Conservation (phyloP, 495 filamentous ascomycete genomes). For the Aspergillus homomorphus region DNA sequence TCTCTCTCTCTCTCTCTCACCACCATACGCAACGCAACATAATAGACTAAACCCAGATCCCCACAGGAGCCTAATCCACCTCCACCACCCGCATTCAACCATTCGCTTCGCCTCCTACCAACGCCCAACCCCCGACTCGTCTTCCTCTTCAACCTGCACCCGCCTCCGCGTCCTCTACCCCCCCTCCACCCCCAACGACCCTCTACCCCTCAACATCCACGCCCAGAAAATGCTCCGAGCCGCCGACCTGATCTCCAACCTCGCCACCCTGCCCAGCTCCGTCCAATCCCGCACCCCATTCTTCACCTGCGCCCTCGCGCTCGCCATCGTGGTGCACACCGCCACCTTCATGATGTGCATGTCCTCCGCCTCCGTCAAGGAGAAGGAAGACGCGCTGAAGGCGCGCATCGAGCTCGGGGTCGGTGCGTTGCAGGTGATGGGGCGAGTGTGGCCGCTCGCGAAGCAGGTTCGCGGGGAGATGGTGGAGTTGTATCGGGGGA, state of each 20-base stretch:
- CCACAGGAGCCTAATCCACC: conserved; percentile 59
- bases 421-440: conserved; percentile 66
- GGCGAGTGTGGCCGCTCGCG: conserved; percentile 66
- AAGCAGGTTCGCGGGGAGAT: conserved; percentile 61
- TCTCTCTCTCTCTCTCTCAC: background rate
- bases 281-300: conserved; percentile 70
- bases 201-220: conserved; percentile 48
- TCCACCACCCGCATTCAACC: conserved; percentile 64
- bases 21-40: background rate
- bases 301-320: conserved; percentile 66
- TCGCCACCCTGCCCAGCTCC: conserved; percentile 67
- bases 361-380: conserved; percentile 20
- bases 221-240: conserved; percentile 67
- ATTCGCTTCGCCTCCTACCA: conserved; percentile 29
- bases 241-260: conserved; percentile 64
- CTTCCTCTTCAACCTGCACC: conserved; percentile 20
- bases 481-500: conserved; percentile 21
- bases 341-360: conserved; percentile 52
- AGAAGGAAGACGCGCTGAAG: conserved; percentile 57
- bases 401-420: conserved; percentile 68
- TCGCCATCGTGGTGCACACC: conserved; percentile 45
- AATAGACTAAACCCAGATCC: background rate
- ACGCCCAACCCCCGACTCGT: background rate
- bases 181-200: conserved; percentile 17
- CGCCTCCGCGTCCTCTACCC: conserved; percentile 26